phyloP scores from a whole-genome alignment of 1,284 basidiomycete genomes.

The Retiboletus fuscus region DNA sequence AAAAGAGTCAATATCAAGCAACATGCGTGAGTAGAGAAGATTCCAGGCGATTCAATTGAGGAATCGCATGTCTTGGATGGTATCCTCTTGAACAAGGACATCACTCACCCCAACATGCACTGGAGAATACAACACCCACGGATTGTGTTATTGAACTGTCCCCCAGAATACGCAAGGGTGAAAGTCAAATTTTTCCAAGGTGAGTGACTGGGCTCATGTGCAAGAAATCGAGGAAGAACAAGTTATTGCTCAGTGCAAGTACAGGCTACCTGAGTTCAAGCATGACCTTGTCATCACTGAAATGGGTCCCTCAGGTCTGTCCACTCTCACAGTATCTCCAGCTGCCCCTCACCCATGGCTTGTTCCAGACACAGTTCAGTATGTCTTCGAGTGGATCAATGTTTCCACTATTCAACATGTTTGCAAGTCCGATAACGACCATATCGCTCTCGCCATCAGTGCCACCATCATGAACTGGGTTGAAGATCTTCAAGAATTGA shows the following conservation, averaged over 20 bases:
- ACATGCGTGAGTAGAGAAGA: constrained; percentile 97
- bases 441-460: constrained; percentile 94
- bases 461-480: constrained; percentile 97
- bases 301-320: constrained; percentile 93
- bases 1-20: constrained; percentile 98
- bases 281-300: constrained; percentile 97
- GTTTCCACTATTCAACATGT: constrained; percentile 94
- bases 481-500: constrained; percentile 92
- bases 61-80: constrained; percentile 89
- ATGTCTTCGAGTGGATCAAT: constrained; percentile 90
- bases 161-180: constrained; percentile 99
- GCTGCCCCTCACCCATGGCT: neutral
- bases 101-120: constrained; percentile 98
- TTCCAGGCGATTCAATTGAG: constrained; percentile 98
- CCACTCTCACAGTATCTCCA: neutral
- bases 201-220: constrained; percentile 92
- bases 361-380: constrained; percentile 88
- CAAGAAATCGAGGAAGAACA: constrained; percentile 98
- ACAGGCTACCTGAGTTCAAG: constrained; percentile 93
- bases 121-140: constrained; percentile 91
- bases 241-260: constrained; percentile 89
- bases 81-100: constrained; percentile 99
- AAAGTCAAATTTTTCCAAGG: constrained; percentile 95
- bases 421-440: constrained; percentile 98
- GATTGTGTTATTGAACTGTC: constrained; percentile 94